Conservation (phyloP, 495 filamentous ascomycete species). For the Penicillium lividum region DNA sequence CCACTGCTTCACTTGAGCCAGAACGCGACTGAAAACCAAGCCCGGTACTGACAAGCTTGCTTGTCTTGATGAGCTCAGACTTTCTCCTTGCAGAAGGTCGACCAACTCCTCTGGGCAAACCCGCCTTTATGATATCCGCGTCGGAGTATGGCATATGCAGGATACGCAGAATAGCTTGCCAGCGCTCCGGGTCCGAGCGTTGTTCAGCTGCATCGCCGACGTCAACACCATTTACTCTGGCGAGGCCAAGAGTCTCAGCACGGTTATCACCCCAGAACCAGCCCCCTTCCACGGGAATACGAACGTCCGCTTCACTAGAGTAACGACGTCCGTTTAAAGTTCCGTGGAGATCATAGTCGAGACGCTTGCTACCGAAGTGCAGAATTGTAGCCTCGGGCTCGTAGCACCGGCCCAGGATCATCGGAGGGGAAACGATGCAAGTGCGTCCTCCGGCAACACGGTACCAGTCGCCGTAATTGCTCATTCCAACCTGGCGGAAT, state of each 20-base stretch:
- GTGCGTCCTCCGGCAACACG: conserved; percentile 36
- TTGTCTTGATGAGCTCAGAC: conserved; percentile 38
- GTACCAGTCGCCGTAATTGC: conserved; percentile 52
- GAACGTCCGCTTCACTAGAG: conserved; percentile 43
- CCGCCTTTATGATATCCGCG: conserved; percentile 1
- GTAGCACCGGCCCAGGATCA: conserved; percentile 56
- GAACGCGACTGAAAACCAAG: conserved; percentile 10
- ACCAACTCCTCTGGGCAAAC: conserved; percentile 9
- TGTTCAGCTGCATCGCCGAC: conserved; percentile 42
- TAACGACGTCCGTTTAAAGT: conserved; percentile 43
- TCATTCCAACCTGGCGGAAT: conserved; percentile 44
- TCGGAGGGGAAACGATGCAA: conserved; percentile 48
- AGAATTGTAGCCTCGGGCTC: conserved; percentile 50
- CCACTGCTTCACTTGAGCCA: conserved; percentile 1
- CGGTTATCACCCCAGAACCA: conserved; percentile 62
- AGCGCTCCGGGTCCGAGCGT: conserved; percentile 41
- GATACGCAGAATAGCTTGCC: conserved; percentile 47
- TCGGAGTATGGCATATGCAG: conserved; percentile 31
- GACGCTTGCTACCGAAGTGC: conserved; percentile 36
- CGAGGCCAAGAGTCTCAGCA: conserved; percentile 54
- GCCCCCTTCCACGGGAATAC: conserved; percentile 41
- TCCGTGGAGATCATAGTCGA: conserved; percentile 38
- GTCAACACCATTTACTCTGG: conserved; percentile 53
- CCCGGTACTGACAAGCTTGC: conserved; percentile 36
- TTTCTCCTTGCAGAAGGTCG: conserved; percentile 23